A percentile compares a stretch with the other conserved stretches of the same genome.
Conservation (phyloP, 192 early-diverging fungal species). For the Coemansia sp. region DNA sequence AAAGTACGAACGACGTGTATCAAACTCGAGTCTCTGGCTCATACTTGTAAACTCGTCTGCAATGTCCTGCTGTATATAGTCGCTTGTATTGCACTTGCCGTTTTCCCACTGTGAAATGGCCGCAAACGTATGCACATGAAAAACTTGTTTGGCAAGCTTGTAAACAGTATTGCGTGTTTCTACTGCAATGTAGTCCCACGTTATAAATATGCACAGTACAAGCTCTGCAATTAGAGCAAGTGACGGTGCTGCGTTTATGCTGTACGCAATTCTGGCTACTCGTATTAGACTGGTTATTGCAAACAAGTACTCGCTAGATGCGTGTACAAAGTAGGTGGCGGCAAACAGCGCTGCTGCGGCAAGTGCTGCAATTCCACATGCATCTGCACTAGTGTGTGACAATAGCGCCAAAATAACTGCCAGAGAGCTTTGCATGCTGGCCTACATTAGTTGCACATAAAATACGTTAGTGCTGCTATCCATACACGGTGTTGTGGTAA, state of each 20-base stretch:
- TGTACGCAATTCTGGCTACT: not conserved
- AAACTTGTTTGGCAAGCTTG: not conserved
- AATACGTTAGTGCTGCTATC: not conserved
- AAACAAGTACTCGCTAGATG: not conserved
- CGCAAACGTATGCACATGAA: not conserved
- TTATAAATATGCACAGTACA: not conserved
- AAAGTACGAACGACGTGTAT: conserved; percentile 4
- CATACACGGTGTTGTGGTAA: no score
- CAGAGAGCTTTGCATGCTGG: not conserved
- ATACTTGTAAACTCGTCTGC: not conserved
- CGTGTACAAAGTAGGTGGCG: not conserved
- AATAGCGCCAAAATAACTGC: not conserved
- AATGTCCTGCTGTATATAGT: not conserved
- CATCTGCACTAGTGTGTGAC: not conserved
- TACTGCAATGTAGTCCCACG: not conserved
- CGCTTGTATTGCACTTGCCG: not conserved
- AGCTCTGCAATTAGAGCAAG: not conserved
- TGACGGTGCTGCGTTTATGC: not conserved
- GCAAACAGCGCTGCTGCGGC: not conserved
- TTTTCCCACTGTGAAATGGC: conserved; percentile 6
- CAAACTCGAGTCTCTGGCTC: conserved; percentile 4
- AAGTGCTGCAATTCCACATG: not conserved
- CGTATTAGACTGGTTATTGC: not conserved
- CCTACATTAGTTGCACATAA: not conserved
- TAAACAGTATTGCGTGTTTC: not conserved